Evolutionary conservation across 1,284 basidiomycete species (phyloP).

Genomic region (Fomitopsis betulina): DNA sequence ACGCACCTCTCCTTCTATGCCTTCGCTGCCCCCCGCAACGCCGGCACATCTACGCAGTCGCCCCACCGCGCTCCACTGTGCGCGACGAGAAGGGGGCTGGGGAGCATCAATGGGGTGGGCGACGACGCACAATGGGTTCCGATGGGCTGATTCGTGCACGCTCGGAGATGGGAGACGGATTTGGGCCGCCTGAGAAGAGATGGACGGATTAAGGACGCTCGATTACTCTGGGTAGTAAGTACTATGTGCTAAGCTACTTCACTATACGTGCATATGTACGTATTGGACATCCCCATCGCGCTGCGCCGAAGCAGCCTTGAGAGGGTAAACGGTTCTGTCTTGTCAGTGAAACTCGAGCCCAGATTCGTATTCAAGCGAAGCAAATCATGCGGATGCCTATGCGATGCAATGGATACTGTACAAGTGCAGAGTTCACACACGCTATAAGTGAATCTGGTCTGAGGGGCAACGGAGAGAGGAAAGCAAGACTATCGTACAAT

Average conservation of each 20-base stretch:
- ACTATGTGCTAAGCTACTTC: background rate
- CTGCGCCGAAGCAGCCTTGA: background rate
- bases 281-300: background rate
- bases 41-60: background rate
- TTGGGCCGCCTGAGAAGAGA: background rate
- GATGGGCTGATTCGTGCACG: background rate
- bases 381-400: too few relatives aligned
- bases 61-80: background rate
- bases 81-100: background rate
- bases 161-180: background rate
- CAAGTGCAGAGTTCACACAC: slow-evolving; percentile 1
- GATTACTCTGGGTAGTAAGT: background rate
- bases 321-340: background rate
- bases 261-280: background rate
- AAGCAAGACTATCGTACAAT: background rate
- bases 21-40: background rate
- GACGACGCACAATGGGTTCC: background rate
- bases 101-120: background rate
- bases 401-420: background rate
- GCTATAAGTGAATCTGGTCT: background rate
- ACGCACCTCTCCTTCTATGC: background rate
- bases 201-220: background rate
- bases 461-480: background rate
- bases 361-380: background rate
- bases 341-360: background rate